phyloP scores from a whole-genome alignment of 2,329 filamentous ascomycete genomes.

The Corinectria fuckeliana region DNA sequence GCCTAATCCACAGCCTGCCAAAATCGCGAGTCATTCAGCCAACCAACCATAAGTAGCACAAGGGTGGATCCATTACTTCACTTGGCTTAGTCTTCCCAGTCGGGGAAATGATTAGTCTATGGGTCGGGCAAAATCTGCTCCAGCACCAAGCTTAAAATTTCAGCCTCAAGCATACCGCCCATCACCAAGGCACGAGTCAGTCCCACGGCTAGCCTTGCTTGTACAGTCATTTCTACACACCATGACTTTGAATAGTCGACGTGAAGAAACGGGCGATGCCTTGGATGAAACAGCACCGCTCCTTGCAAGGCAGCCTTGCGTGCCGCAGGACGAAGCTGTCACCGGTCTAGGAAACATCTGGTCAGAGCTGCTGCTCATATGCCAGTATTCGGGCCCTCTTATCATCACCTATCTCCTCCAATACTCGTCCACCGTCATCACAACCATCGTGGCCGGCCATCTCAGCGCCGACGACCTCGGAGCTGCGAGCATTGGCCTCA shows the following conservation, averaged over 20 bases:
- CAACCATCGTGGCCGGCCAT: constrained; percentile 59
- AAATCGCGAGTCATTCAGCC: too few species aligned
- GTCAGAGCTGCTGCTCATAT: constrained; percentile 29
- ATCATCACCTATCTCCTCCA: constrained; percentile 60
- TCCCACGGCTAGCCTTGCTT: not conserved
- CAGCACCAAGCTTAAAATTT: not conserved
- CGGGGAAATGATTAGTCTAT: not conserved
- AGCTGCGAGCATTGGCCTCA: constrained; percentile 58
- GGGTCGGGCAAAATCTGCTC: not conserved
- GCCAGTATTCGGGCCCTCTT: constrained; percentile 50
- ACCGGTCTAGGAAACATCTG: constrained; percentile 6
- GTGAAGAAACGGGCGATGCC: too few species aligned
- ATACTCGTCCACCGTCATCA: constrained; percentile 59
- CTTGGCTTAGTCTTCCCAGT: not conserved
- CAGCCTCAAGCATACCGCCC: not conserved
- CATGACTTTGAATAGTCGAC: not conserved
- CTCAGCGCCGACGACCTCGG: constrained; percentile 60
- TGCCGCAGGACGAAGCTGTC: not conserved
- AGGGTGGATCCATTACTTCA: not conserved
- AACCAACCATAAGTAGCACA: not conserved
- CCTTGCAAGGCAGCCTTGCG: not conserved
- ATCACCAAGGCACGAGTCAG: not conserved
- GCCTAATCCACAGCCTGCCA: too few species aligned
- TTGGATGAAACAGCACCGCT: constrained; percentile 21
- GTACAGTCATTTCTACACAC: not conserved